Conservation (phyloP, 345 rosid genomes). For the Limnanthes douglasii region DNA sequence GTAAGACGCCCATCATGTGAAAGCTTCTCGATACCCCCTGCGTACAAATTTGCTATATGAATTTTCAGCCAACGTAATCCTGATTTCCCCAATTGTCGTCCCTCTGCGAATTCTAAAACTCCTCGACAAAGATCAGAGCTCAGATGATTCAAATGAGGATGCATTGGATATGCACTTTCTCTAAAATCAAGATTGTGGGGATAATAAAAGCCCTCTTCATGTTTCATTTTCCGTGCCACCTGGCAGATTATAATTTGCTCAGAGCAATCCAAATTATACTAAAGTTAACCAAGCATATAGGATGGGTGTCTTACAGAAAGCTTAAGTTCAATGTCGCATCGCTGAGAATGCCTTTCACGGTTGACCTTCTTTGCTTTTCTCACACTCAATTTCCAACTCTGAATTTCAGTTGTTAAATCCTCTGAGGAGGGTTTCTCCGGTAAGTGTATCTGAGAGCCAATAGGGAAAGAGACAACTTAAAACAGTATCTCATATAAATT, state of each 20-base stretch:
- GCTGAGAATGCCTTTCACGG: constrained; percentile 80
- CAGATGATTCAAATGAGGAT: constrained; percentile 86
- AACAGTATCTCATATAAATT: no score
- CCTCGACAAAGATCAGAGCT: constrained; percentile 96
- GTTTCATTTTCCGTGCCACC: constrained; percentile 91
- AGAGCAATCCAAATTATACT: constrained; percentile 4
- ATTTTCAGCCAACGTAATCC: constrained; percentile 86
- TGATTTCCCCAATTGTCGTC: constrained; percentile 73
- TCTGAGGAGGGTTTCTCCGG: constrained; percentile 58
- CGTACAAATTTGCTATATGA: constrained; percentile 77
- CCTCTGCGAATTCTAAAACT: constrained; percentile 90
- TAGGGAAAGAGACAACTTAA: constrained; percentile 1
- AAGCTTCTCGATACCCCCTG: constrained; percentile 87
- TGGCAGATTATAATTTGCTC: no score
- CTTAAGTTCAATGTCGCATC: constrained; percentile 90
- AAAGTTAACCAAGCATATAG: neutral
- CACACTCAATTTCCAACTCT: constrained; percentile 68
- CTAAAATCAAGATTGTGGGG: constrained; percentile 98
- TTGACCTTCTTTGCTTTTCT: constrained; percentile 66
- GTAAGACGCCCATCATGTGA: constrained; percentile 78
- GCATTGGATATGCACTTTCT: constrained; percentile 99
- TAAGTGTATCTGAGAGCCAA: constrained; percentile 45
- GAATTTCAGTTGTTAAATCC: constrained; percentile 47
- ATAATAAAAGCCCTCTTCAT: constrained; percentile 93
- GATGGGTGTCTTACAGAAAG: constrained; percentile 56